These are phyloP conservation scores for Canariomyces notabilis DNA, from an alignment of 2,329 filamentous ascomycete genomes.

Conservation along the genomic window DNA sequence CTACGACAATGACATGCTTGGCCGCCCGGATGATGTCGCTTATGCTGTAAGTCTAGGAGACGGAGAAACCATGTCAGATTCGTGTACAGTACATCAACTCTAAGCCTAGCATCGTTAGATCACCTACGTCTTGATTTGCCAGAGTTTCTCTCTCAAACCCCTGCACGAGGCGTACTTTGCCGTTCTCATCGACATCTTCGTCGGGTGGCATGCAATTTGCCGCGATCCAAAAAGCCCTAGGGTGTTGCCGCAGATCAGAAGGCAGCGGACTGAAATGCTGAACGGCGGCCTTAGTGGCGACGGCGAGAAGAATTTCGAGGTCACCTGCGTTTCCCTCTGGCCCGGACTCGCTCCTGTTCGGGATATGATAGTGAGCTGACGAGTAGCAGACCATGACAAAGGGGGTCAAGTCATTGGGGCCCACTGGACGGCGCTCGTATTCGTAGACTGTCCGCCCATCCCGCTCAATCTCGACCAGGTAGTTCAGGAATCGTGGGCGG, in stretches of 20 bases:
- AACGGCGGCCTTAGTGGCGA: not conserved
- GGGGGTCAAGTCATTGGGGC: conserved; percentile 5
- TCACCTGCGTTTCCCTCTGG: not conserved
- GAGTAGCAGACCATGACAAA: conserved; percentile 7
- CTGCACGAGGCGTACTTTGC: not conserved
- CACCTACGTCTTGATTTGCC: not conserved
- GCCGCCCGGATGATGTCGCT: conserved; percentile 24
- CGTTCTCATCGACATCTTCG: not conserved
- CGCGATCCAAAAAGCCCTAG: conserved; percentile 1
- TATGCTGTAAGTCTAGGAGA: conserved; percentile 22
- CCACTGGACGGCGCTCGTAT: not conserved
- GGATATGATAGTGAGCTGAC: conserved; percentile 4
- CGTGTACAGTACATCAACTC: too few species aligned
- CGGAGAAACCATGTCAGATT: not conserved
- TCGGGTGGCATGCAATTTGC: conserved; percentile 8
- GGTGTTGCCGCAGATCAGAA: not conserved
- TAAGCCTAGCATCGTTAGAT: not conserved
- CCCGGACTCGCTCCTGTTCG: too few species aligned
- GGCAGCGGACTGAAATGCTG: not conserved
- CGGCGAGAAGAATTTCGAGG: not conserved
- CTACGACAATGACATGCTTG: conserved; percentile 19
- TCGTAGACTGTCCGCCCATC: not conserved
- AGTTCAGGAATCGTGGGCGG: conserved; percentile 9
- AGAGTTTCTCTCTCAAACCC: not conserved
- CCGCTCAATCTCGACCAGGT: conserved; percentile 1